Evolutionary conservation across 140 eudicot species (phyloP), one percentile per base, ranked within the genome.

Genomic region (Anethum foeniculum): DNA sequence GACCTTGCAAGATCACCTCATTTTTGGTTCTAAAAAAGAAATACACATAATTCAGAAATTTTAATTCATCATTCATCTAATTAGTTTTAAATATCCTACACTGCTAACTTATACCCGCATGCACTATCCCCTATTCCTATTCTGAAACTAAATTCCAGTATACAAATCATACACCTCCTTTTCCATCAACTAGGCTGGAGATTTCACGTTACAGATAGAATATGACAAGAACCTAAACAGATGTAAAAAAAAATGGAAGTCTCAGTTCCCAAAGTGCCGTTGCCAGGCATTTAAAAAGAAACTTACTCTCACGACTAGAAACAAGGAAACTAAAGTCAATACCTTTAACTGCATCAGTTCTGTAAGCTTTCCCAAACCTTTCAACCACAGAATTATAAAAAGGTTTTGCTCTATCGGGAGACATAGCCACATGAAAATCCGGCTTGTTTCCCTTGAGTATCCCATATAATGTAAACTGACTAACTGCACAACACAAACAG

Each of bases 391-490:
- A 92, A 79, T 89, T 89, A 85, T 95, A 95, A 56, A 92, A 87
- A n/a, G 97, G 86, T 64, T 85, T 95, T 25, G 99, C 97, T 81
- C 81, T 84, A 67, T 88, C 90, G 1, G 99, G 97, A 43, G 97
- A 83, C 99, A 95, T 95, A 58, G 99, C 97, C 80, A 92, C 88
- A 84, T 95, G 99, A 87, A 95, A 95, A 95, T 95, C 99, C 9
- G 99, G 99, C 82, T 95, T 95, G 88, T 95, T 95, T 71, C 99
- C 99, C 92, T 95, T 95, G 77, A 95, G 77, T 68, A 90, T 84
- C 82, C 99, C 99, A 58, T 88, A 95, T 47, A 92, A 83, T 21
- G 99, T 95, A 84, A 95, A 95, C 79, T 95, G 99, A 86, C 99
- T 95, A 81, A 95, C 99, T 95, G 93, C 80, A 82, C 79, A 81